A percentile compares a stretch with the other conserved stretches of the same genome.
Conservation (phyloP, 192 early-diverging fungal species). For the Umbelopsis sp. region DNA sequence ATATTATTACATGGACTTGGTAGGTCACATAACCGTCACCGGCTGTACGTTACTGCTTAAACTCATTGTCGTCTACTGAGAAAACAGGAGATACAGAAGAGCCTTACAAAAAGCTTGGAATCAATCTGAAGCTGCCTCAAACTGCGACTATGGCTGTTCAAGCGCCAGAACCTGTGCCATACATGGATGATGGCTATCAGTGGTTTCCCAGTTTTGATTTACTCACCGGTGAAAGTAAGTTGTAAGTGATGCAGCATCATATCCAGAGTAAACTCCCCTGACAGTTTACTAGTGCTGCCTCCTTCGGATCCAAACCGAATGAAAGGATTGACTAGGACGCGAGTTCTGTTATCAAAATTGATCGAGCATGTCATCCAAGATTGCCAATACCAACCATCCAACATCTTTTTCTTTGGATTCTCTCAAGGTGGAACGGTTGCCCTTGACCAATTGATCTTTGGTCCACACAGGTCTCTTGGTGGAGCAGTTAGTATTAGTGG, state of each 20-base stretch:
- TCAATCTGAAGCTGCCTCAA: constrained; percentile 66
- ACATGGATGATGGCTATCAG: constrained; percentile 58
- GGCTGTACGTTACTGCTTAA: not conserved
- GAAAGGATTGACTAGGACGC: constrained; percentile 49
- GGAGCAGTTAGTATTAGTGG: constrained; percentile 67
- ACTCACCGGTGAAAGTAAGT: constrained; percentile 53
- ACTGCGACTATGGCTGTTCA: constrained; percentile 64
- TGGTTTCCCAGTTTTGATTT: constrained; percentile 71
- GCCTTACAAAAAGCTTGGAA: constrained; percentile 66
- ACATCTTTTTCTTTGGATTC: constrained; percentile 74
- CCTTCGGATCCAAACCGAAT: constrained; percentile 42
- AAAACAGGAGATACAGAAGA: constrained; percentile 50
- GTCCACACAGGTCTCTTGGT: constrained; percentile 42
- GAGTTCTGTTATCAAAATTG: constrained; percentile 47
- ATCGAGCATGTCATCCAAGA: constrained; percentile 46
- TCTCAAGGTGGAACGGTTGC: constrained; percentile 72
- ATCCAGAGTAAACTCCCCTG: not conserved
- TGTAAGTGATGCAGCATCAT: not conserved
- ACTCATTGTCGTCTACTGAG: not conserved
- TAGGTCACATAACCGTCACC: not conserved
- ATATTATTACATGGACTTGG: constrained; percentile 79
- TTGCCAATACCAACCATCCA: constrained; percentile 44
- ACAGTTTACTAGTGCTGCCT: constrained; percentile 35
- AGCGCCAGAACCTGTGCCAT: constrained; percentile 64
- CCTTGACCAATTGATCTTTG: constrained; percentile 65